Evolutionary conservation across 108 stramenopile species (phyloP).

Genomic region (Discostella stelligeroides): DNA sequence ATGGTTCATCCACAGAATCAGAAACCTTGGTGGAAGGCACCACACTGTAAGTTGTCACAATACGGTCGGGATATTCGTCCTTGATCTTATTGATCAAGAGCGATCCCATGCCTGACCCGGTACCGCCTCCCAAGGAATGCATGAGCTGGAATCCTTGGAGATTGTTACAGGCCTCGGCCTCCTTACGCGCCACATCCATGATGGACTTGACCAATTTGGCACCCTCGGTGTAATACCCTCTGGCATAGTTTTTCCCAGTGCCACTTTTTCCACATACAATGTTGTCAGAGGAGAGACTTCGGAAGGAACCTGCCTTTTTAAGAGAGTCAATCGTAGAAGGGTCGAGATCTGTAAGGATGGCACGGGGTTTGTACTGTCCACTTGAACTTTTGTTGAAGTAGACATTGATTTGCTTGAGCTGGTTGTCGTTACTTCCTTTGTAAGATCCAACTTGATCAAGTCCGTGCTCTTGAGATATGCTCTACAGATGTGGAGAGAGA

Average conservation of each 20-base stretch:
- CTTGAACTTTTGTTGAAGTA: constrained; percentile 80
- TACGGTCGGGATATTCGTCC: constrained; percentile 89
- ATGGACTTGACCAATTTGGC: constrained; percentile 79
- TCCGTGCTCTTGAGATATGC: too few relatives aligned
- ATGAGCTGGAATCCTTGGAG: too few relatives aligned
- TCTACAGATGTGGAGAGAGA: constrained; percentile 85
- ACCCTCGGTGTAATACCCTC: too few relatives aligned
- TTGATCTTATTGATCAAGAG: constrained; percentile 84
- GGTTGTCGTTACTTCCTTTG: constrained; percentile 72
- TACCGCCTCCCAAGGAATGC: constrained; percentile 90
- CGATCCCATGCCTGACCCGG: constrained; percentile 85
- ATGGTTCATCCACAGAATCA: constrained; percentile 86
- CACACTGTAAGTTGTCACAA: constrained; percentile 86
- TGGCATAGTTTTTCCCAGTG: too few relatives aligned
- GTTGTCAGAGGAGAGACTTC: constrained; percentile 84
- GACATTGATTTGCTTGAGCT: constrained; percentile 85
- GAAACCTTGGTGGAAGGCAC: constrained; percentile 87
- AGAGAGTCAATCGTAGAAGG: constrained; percentile 87
- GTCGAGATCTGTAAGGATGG: constrained; percentile 75
- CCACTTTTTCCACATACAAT: constrained; percentile 86
- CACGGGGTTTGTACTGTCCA: constrained; percentile 86
- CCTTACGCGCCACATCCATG: constrained; percentile 89
- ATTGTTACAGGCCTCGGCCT: too few relatives aligned
- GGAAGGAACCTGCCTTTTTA: constrained; percentile 74
- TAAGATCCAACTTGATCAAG: constrained; percentile 59